Conservation (phyloP, 2,329 filamentous ascomycete genomes). For the Whalleya microplaca region DNA sequence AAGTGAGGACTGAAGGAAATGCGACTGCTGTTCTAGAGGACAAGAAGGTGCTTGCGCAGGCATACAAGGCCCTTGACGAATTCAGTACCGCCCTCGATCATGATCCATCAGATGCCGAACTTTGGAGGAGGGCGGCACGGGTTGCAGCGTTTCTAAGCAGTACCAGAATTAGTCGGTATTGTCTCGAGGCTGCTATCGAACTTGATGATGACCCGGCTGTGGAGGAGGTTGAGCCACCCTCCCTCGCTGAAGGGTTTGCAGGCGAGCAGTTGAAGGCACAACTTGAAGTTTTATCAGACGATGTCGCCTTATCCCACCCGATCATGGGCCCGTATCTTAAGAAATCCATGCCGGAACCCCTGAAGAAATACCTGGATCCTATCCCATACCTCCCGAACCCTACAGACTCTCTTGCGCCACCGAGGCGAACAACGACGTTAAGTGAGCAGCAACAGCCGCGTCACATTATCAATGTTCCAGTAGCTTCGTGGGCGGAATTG, state of each 20-base stretch:
- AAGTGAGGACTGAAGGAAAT: constrained; percentile 39
- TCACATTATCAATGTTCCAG: constrained; percentile 36
- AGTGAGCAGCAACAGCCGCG: constrained; percentile 15
- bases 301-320: constrained; percentile 62
- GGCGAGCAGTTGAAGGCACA: constrained; percentile 64
- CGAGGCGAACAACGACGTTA: constrained; percentile 21
- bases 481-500: constrained; percentile 47
- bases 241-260: constrained; percentile 65
- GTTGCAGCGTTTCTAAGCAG: constrained; percentile 63
- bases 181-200: constrained; percentile 68
- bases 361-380: constrained; percentile 62
- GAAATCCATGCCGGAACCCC: constrained; percentile 52
- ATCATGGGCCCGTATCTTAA: constrained; percentile 61
- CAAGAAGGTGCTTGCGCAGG: constrained; percentile 42
- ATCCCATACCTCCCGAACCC: constrained; percentile 65
- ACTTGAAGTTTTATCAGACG: constrained; percentile 56
- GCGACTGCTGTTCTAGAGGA: constrained; percentile 41
- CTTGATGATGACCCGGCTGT: constrained; percentile 68
- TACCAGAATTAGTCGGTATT: constrained; percentile 61
- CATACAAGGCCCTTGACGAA: constrained; percentile 55
- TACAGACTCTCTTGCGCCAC: constrained; percentile 37
- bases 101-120: constrained; percentile 68
- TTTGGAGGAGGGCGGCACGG: constrained; percentile 64
- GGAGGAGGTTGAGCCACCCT: constrained; percentile 64
- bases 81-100: constrained; percentile 64